Conservation (phyloP, 352 stramenopile genomes). For the Phytophthora sp. region DNA sequence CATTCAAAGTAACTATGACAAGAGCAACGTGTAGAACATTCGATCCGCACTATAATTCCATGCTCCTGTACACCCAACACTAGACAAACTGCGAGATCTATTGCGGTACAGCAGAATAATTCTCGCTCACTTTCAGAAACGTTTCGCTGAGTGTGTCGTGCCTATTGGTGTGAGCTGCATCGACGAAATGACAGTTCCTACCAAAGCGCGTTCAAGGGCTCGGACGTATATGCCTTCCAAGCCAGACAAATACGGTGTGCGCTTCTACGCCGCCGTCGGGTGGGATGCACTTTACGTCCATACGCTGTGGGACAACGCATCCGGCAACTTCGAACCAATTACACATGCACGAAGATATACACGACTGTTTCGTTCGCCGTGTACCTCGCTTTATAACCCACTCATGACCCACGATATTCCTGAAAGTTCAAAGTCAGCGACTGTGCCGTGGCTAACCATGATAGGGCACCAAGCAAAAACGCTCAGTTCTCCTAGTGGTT, state of each 20-base stretch:
- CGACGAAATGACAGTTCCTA: constrained; percentile 24
- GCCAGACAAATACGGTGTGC: too few species aligned
- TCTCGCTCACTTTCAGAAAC: constrained; percentile 12
- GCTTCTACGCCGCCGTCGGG: not conserved
- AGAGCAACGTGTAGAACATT: not conserved
- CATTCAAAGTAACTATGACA: not conserved
- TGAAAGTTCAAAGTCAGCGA: not conserved
- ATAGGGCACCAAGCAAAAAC: not conserved
- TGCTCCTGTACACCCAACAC: not conserved
- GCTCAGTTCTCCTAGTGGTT: not conserved
- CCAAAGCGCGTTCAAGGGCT: too few species aligned
- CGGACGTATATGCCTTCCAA: too few species aligned
- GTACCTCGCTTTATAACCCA: constrained; percentile 2
- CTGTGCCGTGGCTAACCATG: constrained; percentile 15
- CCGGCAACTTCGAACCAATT: too few species aligned
- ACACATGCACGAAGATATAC: too few species aligned
- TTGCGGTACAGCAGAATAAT: constrained; percentile 4
- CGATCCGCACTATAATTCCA: not conserved
- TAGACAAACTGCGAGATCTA: constrained; percentile 2
- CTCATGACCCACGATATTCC: not conserved
- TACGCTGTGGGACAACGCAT: too few species aligned
- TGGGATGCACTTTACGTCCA: constrained; percentile 1
- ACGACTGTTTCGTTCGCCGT: constrained; percentile 5
- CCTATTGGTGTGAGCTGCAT: constrained; percentile 19
- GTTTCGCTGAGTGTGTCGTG: constrained; percentile 6